A percentile compares a stretch with the other conserved stretches of the same genome.
Evolutionary conservation across 2,329 filamentous ascomycete genomes (phyloP).

Genomic region (Exophiala sp.): DNA sequence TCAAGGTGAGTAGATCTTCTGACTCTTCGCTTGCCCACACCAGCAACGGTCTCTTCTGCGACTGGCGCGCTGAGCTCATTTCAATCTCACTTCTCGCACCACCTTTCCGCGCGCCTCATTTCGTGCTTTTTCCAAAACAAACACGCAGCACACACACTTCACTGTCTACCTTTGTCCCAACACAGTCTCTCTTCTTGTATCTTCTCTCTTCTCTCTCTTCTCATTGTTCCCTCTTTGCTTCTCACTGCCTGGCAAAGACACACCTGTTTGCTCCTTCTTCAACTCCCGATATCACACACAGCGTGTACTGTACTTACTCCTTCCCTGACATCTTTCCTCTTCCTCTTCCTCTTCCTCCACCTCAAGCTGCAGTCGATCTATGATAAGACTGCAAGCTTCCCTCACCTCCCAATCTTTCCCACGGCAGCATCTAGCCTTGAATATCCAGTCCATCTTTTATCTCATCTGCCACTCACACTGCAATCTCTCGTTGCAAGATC

Average conservation of each 20-base stretch:
- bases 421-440: not conserved
- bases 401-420: not conserved
- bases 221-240: not conserved
- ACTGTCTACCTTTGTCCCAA: not conserved
- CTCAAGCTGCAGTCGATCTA: not conserved
- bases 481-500: not conserved
- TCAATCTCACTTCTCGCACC: not conserved
- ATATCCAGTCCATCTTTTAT: not conserved
- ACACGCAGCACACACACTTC: not conserved
- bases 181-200: not conserved
- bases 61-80: not conserved
- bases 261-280: not conserved
- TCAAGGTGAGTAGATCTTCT: not conserved
- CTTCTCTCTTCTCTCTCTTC: not conserved
- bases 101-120: not conserved
- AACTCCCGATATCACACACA: not conserved
- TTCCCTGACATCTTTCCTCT: too few relatives aligned
- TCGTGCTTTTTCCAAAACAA: not conserved
- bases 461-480: not conserved
- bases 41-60: not conserved
- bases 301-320: not conserved
- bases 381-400: not conserved
- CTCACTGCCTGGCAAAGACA: not conserved
- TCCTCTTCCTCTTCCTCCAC: not conserved
- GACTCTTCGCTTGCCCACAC: not conserved